Conservation (phyloP, 306 rosid genomes). For the Vigna unguiculata region DNA sequence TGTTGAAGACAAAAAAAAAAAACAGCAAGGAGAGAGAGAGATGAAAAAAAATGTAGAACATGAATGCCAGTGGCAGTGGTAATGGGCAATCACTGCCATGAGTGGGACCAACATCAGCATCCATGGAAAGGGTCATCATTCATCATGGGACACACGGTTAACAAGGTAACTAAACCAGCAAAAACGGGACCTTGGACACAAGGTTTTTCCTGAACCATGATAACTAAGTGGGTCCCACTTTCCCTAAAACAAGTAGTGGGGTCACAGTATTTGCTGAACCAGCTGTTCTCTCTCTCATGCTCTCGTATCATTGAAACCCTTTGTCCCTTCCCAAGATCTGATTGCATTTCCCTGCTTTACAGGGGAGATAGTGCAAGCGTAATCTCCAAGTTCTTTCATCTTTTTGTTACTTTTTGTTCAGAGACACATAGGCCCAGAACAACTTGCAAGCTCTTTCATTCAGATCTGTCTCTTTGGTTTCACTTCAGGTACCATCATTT, state of each 20-base stretch:
- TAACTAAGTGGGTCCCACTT: conserved; percentile 52
- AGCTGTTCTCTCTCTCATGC: conserved; percentile 58
- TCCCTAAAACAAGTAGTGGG: conserved; percentile 52
- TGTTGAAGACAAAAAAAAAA: neutral
- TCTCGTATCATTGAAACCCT: conserved; percentile 41
- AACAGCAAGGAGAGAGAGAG: neutral
- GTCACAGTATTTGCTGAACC: conserved; percentile 58
- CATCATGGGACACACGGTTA: conserved; percentile 30
- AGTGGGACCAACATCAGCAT: conserved; percentile 38
- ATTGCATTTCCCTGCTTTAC: conserved; percentile 43
- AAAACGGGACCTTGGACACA: conserved; percentile 26
- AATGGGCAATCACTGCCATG: neutral
- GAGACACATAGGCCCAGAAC: conserved; percentile 31
- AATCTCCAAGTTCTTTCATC: conserved; percentile 42
- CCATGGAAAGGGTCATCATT: conserved; percentile 8
- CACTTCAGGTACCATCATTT: conserved; percentile 60
- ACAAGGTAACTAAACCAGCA: conserved; percentile 24
- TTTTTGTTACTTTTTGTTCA: conserved; percentile 51
- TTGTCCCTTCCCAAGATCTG: conserved; percentile 65
- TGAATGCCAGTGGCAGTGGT: neutral
- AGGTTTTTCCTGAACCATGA: neutral
- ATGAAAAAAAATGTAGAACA: neutral
- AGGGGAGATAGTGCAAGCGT: conserved; percentile 37
- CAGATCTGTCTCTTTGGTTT: conserved; percentile 68
- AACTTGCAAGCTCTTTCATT: conserved; percentile 37